Base-by-base conservation (phyloP, 371 early-diverging fungal species). In the Actinomortierella wolfii region DNA sequence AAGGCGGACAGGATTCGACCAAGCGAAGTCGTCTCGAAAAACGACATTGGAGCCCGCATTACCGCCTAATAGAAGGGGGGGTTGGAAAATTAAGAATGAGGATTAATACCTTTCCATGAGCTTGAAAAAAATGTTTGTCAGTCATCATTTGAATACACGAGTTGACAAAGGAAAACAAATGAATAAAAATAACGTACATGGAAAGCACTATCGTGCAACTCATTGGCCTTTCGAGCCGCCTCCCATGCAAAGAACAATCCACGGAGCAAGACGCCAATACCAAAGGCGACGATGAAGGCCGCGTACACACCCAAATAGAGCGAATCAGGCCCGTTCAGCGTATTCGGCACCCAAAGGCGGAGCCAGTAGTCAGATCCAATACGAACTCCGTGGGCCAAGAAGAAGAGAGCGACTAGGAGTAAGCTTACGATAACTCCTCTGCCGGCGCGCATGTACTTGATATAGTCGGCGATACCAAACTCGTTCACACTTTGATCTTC, bases 11-110 rank as follows among this genome's bases (percentile, higher is more conserved):
- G 68, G 49, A 95, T 89, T 20, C 94, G 86, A 15, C 94, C 95
- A 17, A 93, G 61, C 14, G 95, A 94, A 11, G 93, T 95, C 28
- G 77, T 84, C 47, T 94, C 94, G 58, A 92, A 92, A 79, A 92
- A 94, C 7, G 85, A 76, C 52, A 92, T 78, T 40, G 81, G 82
- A 0, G 89, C 86, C 6, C 79, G 79, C 61, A 89, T 70, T 3
- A 88, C 45, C 75, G 62, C 54, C 83, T 79, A 21, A 7, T 64
- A 48, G 26, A 51, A 3, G 17, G 29, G 43, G 18, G 13, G 21
- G n/a, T 24, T 20, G 23, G 21, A 58, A 44, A 15, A 42, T 11
- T 8, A 6, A 25, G 2, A 25, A 40, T 29, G 8, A 48, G 40
- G 17, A 56, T 8, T 2, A 20, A 18, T 40, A 20, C 34, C 2